Conservation (phyloP, 2,329 filamentous ascomycete genomes). For the Colletotrichum sp. region DNA sequence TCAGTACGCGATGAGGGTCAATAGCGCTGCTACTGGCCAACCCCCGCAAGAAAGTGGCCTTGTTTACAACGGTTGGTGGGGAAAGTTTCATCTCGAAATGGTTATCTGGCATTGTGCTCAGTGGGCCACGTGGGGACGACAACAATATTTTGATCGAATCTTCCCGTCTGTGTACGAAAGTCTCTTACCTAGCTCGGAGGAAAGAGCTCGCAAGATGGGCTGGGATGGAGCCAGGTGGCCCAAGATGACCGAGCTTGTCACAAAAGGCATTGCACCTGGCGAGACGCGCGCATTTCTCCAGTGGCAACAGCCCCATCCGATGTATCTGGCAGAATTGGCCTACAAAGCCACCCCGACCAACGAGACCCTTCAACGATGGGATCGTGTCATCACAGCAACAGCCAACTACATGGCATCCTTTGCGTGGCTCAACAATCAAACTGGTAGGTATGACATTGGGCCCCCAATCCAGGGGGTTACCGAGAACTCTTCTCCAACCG, state of each 20-base stretch:
- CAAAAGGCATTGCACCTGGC: slow-evolving; percentile 40
- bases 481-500: slow-evolving; percentile 63
- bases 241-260: slow-evolving; percentile 34
- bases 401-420: slow-evolving; percentile 66
- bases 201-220: slow-evolving; percentile 41
- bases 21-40: slow-evolving; percentile 37
- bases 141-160: slow-evolving; percentile 36
- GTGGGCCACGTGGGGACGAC: slow-evolving; percentile 42
- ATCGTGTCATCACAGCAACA: slow-evolving; percentile 51
- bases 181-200: slow-evolving; percentile 44
- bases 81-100: slow-evolving; percentile 49
- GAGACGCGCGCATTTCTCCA: slow-evolving; percentile 65
- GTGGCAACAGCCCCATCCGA: slow-evolving; percentile 67
- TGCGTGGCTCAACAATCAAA: slow-evolving; percentile 58
- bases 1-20: slow-evolving; percentile 47
- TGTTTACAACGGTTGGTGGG: slow-evolving; percentile 38
- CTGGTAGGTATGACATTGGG: slow-evolving; percentile 54
- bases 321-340: slow-evolving; percentile 63
- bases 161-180: slow-evolving; percentile 49
- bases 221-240: slow-evolving; percentile 49
- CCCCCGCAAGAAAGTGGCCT: slow-evolving; percentile 8
- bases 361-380: slow-evolving; percentile 55
- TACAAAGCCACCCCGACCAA: slow-evolving; percentile 24
- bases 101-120: slow-evolving; percentile 45
- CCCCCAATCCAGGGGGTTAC: slow-evolving; percentile 50